Evolutionary conservation across 192 early-diverging fungal species (phyloP).

Genomic region (Rhizophagus prolifer): DNA sequence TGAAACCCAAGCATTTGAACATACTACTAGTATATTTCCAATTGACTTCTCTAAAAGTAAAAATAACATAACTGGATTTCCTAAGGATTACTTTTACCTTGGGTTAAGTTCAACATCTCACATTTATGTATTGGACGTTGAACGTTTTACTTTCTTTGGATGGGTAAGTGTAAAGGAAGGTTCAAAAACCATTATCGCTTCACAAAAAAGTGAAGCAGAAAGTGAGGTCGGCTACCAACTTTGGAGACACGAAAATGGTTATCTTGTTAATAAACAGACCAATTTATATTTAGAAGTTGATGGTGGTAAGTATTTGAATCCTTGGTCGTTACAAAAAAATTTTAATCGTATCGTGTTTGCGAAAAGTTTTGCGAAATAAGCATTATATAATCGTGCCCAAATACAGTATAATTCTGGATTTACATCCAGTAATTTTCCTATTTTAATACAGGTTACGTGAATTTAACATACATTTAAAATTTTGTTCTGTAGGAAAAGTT

Average conservation of each 20-base stretch:
- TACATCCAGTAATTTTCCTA: too few species aligned
- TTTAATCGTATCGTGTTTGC: too few species aligned
- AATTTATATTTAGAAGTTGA: conserved; percentile 5
- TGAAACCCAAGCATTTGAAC: too few species aligned
- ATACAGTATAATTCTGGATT: too few species aligned
- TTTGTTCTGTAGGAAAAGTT: conserved; percentile 5
- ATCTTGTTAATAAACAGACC: conserved; percentile 3
- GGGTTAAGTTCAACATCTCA: not conserved
- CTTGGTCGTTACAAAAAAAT: too few species aligned
- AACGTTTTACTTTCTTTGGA: not conserved
- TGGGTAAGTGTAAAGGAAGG: not conserved
- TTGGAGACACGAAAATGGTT: conserved; percentile 24
- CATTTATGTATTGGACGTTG: conserved; percentile 9
- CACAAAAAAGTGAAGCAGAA: conserved; percentile 10
- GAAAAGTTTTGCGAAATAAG: too few species aligned
- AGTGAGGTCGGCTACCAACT: not conserved
- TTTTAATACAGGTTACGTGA: too few species aligned
- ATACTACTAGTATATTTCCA: too few species aligned
- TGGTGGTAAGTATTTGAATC: not conserved
- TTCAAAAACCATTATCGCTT: not conserved
- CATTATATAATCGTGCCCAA: too few species aligned
- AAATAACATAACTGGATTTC: not conserved
- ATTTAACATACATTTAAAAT: not conserved
- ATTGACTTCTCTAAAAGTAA: too few species aligned
- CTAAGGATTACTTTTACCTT: conserved; percentile 14